These are phyloP conservation scores for Termitomyces sp. DNA, from an alignment of 768 basidiomycete species.

Conservation along the genomic window DNA sequence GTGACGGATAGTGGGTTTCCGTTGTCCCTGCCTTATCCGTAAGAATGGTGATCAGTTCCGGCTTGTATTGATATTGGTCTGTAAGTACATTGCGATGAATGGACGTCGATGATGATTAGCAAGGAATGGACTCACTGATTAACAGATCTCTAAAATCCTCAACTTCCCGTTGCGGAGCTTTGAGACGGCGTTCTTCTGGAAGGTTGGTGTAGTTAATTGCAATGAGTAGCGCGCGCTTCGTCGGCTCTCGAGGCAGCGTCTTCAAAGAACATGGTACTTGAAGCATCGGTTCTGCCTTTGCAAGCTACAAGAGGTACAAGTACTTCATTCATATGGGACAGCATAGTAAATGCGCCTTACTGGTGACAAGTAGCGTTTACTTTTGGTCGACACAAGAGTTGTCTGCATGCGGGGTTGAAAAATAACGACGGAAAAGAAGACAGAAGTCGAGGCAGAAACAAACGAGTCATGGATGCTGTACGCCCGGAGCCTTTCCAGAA, in stretches of 20 bases:
- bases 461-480: not conserved
- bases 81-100: not conserved
- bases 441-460: not conserved
- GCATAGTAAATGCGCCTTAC: not conserved
- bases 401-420: not conserved
- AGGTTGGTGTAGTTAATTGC: not conserved
- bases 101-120: not conserved
- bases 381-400: not conserved
- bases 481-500: not conserved
- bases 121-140: not conserved
- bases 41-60: not conserved
- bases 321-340: not conserved
- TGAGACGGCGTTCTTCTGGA: not conserved
- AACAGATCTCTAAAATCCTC: not conserved
- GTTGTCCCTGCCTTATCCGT: not conserved
- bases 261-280: not conserved
- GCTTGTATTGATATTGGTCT: not conserved
- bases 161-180: not conserved
- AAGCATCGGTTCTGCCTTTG: not conserved
- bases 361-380: not conserved
- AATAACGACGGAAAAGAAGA: not conserved
- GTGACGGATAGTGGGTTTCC: not conserved
- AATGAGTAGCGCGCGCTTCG: slow-evolving; percentile 1
- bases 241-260: not conserved
- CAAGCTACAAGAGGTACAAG: not conserved